Evolutionary conservation across 257 asterid genomes (phyloP), one percentile per base, ranked within the genome.

Genomic region (Nicotiana tabacum): DNA sequence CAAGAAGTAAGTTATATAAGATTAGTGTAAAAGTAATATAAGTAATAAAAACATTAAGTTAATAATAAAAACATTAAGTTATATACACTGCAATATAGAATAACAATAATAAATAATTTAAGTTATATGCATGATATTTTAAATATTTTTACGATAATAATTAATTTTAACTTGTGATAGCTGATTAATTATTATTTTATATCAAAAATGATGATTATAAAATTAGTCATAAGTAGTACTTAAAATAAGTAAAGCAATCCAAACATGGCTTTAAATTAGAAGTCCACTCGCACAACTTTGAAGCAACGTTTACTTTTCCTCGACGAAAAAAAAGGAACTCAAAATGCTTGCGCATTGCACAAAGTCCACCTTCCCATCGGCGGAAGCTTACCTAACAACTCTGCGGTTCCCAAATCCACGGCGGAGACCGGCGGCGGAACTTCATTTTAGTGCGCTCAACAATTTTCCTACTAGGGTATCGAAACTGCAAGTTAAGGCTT

Each of bases 401-500:
- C 79, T 30, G 37, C 35, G 53, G 57, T 39, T 33, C 48, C 77
- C 82, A 57, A 64, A 46, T 77, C 33, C 10, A 27, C 18, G 3
- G 17, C 66, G 60, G 51, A 13, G 17, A 2, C 66, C 30, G 80
- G 82, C 35, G 29, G 43, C 51, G 24, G 46, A 4, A 58, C 13
- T 83, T 60, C 81, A 81, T 80, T 85, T 85, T 82, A 11, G 82
- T 66, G 15, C 51, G 51, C 11, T 35, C 60, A 32, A 51, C n/a
- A 32, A 5, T 48, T 39, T 55, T 66, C 35, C 66, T 46, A 65
- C 33, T 35, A 70, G 76, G 62, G 6, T 66, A 18, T 30, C 17
- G 61, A 78, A 82, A 37, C 65, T 85, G 55, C 82, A 84, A 46
- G 79, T 83, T 17, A 81, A 84, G 15, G 86, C 89, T n/a, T 39